Conservation (phyloP, 352 stramenopile species). For the Globisporangium solare region DNA sequence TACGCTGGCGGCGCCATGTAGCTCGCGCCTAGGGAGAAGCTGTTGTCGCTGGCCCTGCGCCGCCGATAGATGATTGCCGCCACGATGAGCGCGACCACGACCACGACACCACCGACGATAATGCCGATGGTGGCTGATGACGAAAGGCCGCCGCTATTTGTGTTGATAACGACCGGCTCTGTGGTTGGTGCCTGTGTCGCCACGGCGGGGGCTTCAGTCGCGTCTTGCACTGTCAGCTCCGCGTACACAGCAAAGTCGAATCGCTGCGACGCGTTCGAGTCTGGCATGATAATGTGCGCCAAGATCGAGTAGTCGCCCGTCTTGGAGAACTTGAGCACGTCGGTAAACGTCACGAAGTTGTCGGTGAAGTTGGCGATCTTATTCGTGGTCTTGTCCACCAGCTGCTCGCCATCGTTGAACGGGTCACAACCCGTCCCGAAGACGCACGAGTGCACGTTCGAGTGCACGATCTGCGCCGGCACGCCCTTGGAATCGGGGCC, state of each 20-base stretch:
- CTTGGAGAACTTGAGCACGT: constrained; percentile 29
- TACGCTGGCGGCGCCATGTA: constrained; percentile 54
- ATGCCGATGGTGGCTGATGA: constrained; percentile 48
- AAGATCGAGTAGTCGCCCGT: constrained; percentile 39
- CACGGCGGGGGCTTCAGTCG: constrained; percentile 2
- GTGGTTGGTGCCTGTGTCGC: background rate
- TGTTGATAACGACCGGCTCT: background rate
- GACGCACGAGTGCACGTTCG: constrained; percentile 55
- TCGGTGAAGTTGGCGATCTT: constrained; percentile 53
- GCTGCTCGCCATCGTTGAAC: constrained; percentile 41
- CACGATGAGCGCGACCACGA: constrained; percentile 41
- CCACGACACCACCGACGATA: constrained; percentile 46
- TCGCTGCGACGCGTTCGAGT: constrained; percentile 36
- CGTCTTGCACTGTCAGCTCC: constrained; percentile 31
- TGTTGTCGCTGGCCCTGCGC: constrained; percentile 14
- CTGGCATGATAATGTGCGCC: constrained; percentile 58
- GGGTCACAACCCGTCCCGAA: constrained; percentile 47
- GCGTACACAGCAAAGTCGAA: constrained; percentile 51
- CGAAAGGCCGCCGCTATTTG: constrained; percentile 29
- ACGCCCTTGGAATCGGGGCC: constrained; percentile 25
- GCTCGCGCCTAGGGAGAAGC: constrained; percentile 1
- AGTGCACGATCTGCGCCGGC: constrained; percentile 59
- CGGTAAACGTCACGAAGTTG: constrained; percentile 32
- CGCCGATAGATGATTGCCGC: constrained; percentile 35
- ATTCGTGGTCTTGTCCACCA: constrained; percentile 53